Base-by-base conservation (phyloP, 108 stramenopile genomes). In the Skeletonema potamos region DNA sequence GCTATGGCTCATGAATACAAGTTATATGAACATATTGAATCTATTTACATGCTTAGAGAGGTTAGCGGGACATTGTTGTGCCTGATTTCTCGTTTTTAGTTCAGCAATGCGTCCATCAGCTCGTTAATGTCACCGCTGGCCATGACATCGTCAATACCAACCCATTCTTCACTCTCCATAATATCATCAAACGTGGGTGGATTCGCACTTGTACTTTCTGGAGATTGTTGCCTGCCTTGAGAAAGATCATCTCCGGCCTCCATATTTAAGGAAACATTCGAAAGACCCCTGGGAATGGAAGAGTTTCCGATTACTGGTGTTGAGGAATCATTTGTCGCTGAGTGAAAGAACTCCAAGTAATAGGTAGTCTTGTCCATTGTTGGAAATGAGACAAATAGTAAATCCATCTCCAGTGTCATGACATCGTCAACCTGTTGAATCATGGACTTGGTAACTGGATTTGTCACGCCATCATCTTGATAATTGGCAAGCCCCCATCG, bases 111-210 rank as follows among this genome's bases (percentile, higher is more conserved):
- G 10, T 30, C 33, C 33, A 59, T 59, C 28, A 59, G 22, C 29
- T 59, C 30, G 12, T 59, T 34, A 29, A 54, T 66, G 48, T 66
- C 65, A 3, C 65, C 29, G 6, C 17, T 30, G 28, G 65, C 65
- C 46, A 66, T 6, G 4, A 51, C 65, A 66, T 51, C 51, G 26
- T 26, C 29, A 26, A 46, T 54, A 33, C 48, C 65, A 26, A 68
- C 55, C 55, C 67, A 68, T 26, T 68, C 67, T 3, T 68, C 67
- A n/a, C 34, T 68, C 20, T 68, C 67, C 20, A 70, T 56, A 32
- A 70, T 48, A 44, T 60, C 58, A 46, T 70, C 69, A 48, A 70
- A 70, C 12, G 58, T 41, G 0, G 69, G 69, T 39, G 69, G 67
- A 9, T 57, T 67, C 6, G 36, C 17, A 24, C 48, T 51, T 15